phyloP scores from a whole-genome alignment of 139 green algal genomes.

The Chlorokybus atmophyticus region DNA sequence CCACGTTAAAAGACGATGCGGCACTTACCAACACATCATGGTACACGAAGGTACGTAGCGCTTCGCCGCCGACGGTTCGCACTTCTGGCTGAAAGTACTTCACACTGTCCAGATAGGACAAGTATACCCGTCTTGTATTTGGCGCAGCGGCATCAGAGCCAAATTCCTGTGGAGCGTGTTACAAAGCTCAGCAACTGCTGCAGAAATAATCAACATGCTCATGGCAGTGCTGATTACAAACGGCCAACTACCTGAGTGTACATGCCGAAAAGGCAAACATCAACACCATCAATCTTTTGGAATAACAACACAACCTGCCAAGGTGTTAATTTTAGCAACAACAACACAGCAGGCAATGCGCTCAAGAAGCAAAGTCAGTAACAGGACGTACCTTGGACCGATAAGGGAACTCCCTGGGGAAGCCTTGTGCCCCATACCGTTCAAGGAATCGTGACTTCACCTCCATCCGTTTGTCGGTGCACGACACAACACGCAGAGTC shows the following conservation, averaged over 20 bases:
- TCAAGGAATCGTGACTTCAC: conserved; percentile 65
- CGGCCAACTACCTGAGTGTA: conserved; percentile 58
- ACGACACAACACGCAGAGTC: conserved; percentile 90
- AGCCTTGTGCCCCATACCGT: conserved; percentile 52
- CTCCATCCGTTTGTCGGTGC: conserved; percentile 76
- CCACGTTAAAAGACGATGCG: too few species aligned
- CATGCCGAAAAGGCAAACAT: conserved; percentile 88
- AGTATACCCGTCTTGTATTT: conserved; percentile 74
- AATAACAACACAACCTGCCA: conserved; percentile 75
- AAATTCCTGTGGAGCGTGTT: conserved; percentile 95
- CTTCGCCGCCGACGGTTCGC: conserved; percentile 27
- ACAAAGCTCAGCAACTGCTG: too few species aligned
- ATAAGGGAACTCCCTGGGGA: conserved; percentile 67
- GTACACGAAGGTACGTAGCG: conserved; percentile 91
- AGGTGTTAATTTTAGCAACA: background rate
- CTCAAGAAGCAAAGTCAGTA: too few species aligned
- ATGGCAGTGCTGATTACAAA: too few species aligned
- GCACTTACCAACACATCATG: conserved; percentile 88
- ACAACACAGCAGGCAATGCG: too few species aligned
- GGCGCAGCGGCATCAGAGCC: conserved; percentile 59
- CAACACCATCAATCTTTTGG: conserved; percentile 76
- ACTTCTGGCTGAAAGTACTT: conserved; percentile 92
- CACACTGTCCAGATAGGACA: conserved; percentile 93
- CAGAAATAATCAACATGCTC: too few species aligned
- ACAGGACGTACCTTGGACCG: conserved; percentile 73